phyloP scores from a whole-genome alignment of 805 yeast genomes.

The Candida railenensis region DNA sequence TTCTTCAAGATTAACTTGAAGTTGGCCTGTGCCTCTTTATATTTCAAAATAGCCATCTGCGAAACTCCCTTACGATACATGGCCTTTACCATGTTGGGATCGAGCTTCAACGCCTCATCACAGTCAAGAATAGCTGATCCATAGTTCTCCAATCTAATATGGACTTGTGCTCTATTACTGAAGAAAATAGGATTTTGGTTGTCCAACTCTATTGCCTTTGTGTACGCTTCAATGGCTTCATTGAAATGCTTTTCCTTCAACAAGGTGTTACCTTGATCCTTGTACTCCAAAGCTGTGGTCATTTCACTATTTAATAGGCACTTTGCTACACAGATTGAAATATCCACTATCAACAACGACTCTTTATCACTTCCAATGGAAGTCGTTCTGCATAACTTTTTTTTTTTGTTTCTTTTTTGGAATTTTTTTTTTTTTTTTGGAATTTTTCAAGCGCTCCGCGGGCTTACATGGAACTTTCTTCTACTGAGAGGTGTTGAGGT shows the following conservation, averaged over 20 bases:
- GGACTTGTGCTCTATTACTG: conserved; percentile 89
- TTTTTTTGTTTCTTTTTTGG: no score
- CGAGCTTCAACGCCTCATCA: conserved; percentile 63
- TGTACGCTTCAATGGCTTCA: conserved; percentile 68
- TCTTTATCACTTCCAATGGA: no score
- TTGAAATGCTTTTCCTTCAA: conserved; percentile 64
- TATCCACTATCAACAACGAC: no score
- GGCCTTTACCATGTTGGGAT: conserved; percentile 70
- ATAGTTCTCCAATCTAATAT: conserved; percentile 80
- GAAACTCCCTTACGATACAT: conserved; percentile 88
- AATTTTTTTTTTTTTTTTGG: background rate
- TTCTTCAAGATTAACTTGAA: conserved; percentile 59
- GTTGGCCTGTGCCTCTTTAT: conserved; percentile 71
- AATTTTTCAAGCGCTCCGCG: background rate
- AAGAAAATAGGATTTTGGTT: conserved; percentile 59
- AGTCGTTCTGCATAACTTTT: no score
- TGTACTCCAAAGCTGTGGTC: conserved; percentile 46
- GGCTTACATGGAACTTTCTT: no score
- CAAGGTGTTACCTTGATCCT: conserved; percentile 70
- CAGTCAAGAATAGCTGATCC: conserved; percentile 86
- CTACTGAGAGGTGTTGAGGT: no score
- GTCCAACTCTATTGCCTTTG: conserved; percentile 70
- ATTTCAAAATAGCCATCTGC: conserved; percentile 68
- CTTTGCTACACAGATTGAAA: no score
- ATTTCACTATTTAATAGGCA: background rate